A percentile compares a stretch with the other conserved stretches of the same genome.
Evolutionary conservation across 139 green algal genomes (phyloP).

Genomic region (Nannochloris sp.): DNA sequence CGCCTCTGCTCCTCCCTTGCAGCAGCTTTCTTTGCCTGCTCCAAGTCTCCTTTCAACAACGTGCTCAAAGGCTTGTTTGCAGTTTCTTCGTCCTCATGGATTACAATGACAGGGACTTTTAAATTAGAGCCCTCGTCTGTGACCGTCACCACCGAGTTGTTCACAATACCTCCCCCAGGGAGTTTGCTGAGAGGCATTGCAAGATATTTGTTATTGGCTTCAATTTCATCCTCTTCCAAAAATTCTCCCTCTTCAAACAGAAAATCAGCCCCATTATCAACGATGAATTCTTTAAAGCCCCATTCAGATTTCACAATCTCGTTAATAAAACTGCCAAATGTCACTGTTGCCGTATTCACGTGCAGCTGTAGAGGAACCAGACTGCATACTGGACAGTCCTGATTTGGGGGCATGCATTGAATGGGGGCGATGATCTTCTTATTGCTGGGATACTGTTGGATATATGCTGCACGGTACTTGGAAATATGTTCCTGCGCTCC

Average conservation of each 20-base stretch:
- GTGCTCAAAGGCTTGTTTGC: no score
- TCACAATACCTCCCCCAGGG: constrained; percentile 56
- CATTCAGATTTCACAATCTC: constrained; percentile 65
- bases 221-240: constrained; percentile 77
- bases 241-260: constrained; percentile 79
- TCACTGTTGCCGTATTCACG: constrained; percentile 44
- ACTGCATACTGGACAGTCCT: constrained; percentile 70
- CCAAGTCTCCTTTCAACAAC: neutral
- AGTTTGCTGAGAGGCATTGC: constrained; percentile 37
- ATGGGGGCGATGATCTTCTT: constrained; percentile 29
- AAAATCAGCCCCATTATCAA: constrained; percentile 34
- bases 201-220: constrained; percentile 30
- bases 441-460: constrained; percentile 32
- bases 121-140: constrained; percentile 30
- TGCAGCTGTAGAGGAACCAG: constrained; percentile 44
- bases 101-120: constrained; percentile 16
- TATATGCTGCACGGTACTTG: constrained; percentile 33
- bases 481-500: constrained; percentile 5
- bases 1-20: neutral
- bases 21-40: neutral
- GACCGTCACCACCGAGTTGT: constrained; percentile 53
- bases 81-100: neutral
- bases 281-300: constrained; percentile 42
- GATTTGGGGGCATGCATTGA: constrained; percentile 29
- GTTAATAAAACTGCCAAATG: constrained; percentile 49